phyloP scores from a whole-genome alignment of 176 grass and related monocot genomes.

The Carex scoparia region DNA sequence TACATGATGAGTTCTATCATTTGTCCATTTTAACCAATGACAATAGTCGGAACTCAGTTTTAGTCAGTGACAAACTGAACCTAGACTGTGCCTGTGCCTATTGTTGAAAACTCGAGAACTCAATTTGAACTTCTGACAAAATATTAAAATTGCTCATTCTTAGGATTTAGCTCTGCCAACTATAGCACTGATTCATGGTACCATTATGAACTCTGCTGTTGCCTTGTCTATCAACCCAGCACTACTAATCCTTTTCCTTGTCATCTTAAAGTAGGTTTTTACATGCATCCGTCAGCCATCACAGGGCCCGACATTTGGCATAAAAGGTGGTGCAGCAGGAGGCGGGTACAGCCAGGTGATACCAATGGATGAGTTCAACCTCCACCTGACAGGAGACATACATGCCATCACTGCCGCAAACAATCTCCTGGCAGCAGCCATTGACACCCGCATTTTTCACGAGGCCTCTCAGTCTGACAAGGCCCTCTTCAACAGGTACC shows the following conservation, averaged over 20 bases:
- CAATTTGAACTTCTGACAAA: background rate
- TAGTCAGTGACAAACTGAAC: background rate
- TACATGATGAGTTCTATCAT: background rate
- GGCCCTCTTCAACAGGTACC: slow-evolving; percentile 52
- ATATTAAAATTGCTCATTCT: background rate
- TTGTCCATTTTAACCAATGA: background rate
- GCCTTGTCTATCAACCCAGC: background rate
- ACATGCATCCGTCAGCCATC: slow-evolving; percentile 93
- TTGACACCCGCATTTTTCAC: slow-evolving; percentile 92
- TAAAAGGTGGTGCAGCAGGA: slow-evolving; percentile 95
- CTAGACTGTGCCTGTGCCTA: background rate
- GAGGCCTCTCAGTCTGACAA: slow-evolving; percentile 92
- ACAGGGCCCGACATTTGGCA: slow-evolving; percentile 96
- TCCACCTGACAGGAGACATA: slow-evolving; percentile 94
- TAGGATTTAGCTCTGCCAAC: background rate
- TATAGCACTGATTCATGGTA: background rate
- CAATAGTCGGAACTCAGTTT: background rate
- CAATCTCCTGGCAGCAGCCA: slow-evolving; percentile 98
- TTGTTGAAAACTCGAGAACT: background rate
- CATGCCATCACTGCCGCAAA: slow-evolving; percentile 97
- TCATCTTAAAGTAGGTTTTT: slow-evolving; percentile 54
- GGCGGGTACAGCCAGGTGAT: slow-evolving; percentile 99
- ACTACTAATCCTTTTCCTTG: background rate
- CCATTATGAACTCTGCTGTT: background rate
- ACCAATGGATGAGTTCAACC: slow-evolving; percentile 99